Evolutionary conservation across 2,329 filamentous ascomycete species (phyloP), one percentile per base, ranked within the genome.

Genomic region (Ophiostoma sp.): DNA sequence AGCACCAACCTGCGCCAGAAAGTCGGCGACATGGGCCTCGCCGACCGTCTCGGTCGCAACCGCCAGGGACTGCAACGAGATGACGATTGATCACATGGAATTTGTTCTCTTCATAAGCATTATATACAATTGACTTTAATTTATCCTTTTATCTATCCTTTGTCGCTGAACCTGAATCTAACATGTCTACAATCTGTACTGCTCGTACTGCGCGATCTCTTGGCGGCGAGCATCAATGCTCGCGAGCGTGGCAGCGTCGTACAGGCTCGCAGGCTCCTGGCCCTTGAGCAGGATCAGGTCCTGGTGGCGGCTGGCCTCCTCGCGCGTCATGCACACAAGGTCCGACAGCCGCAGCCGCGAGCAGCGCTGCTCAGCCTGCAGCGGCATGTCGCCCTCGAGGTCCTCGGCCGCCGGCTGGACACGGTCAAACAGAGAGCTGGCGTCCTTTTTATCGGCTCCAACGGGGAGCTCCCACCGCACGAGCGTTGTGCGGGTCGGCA

Each of bases 301-400:
- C 76, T 96, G 91, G 77, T 99, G 95, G 69, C 85, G 83, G 16
- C 83, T 79, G 3, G 90, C 91, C 78, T 97, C 93, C 70, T 97
- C 93, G 77, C 93, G 96, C 0, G 93, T 97, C 91, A 97, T 92
- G 74, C 90, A 91, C 0, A 97, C 93, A 70, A 97, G 76, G 63
- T 96, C 89, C 41, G 84, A 82, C 73, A 94, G 78, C 44, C 82
- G 78, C 4, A 98, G 73, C 2, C 83, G 84, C n/a, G 91, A 88
- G 63, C 84, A 87, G 75, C 91, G 96, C 77, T 98, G 93, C 36
- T 88, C 87, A n/a, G 66, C 47, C 55, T 88, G 69, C 62, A 68
- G 67, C 14, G 69, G 67, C 45, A 67, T 40, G 44, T 69, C 65
- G 16, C 65, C 67, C 14, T 41, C 62, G 11, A 67, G 65, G 52